Base-by-base conservation (phyloP, 306 rosid species). In the Bauhinia variegata region DNA sequence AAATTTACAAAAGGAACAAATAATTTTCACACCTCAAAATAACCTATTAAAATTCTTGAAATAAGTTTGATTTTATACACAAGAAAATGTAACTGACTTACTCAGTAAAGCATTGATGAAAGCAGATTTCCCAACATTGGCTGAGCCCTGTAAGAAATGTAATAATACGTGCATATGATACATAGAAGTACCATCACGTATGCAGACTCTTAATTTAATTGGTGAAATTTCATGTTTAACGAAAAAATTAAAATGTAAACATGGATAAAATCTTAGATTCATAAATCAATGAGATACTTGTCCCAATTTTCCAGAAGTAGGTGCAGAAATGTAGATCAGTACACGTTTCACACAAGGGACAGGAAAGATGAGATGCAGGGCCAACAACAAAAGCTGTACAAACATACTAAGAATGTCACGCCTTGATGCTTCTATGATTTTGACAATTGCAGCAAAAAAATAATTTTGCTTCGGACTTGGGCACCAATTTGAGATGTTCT, bases 61-160 rank as follows among this genome's bases (percentile, higher is more conserved):
- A 80, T 36, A 68, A 63, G 33, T 52, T 9, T 30, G 49, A 37
- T 39, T 18, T 28, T 50, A 28, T 34, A 11, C 44, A 42, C 16
- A 54, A 1, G 44, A 55, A 70, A 13, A 54, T 57, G 77, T 67
- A 53, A 68, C 46, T 13, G 32, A 79, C 97, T 84, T 85, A 92
- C 98, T 84, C 65, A 93, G 82, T 74, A 93, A 72, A 71, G 96
- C 96, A 55, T 83, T 86, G 72, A 93, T 88, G 69, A 93, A 93
- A 70, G 98, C 98, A 51, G 98, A 92, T 79, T 89, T 92, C 60
- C 98, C 96, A 78, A 93, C 98, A 84, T 93, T 93, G 63, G 98
- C 98, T 48, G 96, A 84, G 19, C 98, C 98, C 95, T 93, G 68
- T 15, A 75, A 28, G 44, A 46, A 71, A 16, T 28, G 15, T 33